phyloP scores from a whole-genome alignment of 345 rosid species.

The Citrus sp. region DNA sequence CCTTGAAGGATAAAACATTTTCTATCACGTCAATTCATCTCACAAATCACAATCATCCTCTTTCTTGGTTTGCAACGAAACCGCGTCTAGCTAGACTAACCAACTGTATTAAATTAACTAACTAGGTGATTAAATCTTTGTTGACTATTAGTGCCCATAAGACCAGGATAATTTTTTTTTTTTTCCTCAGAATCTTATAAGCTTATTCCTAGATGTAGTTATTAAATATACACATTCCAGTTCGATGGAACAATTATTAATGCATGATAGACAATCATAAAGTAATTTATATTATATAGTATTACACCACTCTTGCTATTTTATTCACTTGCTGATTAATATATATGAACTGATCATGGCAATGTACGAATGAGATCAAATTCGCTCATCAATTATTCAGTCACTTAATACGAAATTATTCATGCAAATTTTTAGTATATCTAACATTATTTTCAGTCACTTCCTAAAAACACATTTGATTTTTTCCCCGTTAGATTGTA shows the following conservation, averaged over 20 bases:
- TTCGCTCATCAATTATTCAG: not conserved
- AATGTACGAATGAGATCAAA: not conserved
- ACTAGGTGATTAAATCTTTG: not conserved
- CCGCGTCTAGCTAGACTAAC: slow-evolving; percentile 29
- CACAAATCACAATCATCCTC: not conserved
- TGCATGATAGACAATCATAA: not conserved
- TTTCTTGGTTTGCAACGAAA: slow-evolving; percentile 18
- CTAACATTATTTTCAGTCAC: not conserved
- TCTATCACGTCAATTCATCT: slow-evolving; percentile 20
- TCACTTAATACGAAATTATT: too few relatives aligned
- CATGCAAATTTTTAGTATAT: too few relatives aligned
- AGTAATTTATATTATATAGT: not conserved
- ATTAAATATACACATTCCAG: not conserved
- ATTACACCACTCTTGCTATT: not conserved
- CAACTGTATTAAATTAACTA: not conserved
- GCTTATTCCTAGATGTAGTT: not conserved
- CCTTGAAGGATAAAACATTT: not conserved
- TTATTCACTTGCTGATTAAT: not conserved
- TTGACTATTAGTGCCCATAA: slow-evolving; percentile 6
- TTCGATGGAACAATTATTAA: not conserved
- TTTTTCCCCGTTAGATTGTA: too few relatives aligned
- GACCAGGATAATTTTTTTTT: not conserved
- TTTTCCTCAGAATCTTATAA: not conserved
- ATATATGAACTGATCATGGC: not conserved
- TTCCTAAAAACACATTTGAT: too few relatives aligned